These are phyloP conservation scores for Aspergillus biplanus DNA, from an alignment of 495 filamentous ascomycete genomes.

Conservation along the genomic window DNA sequence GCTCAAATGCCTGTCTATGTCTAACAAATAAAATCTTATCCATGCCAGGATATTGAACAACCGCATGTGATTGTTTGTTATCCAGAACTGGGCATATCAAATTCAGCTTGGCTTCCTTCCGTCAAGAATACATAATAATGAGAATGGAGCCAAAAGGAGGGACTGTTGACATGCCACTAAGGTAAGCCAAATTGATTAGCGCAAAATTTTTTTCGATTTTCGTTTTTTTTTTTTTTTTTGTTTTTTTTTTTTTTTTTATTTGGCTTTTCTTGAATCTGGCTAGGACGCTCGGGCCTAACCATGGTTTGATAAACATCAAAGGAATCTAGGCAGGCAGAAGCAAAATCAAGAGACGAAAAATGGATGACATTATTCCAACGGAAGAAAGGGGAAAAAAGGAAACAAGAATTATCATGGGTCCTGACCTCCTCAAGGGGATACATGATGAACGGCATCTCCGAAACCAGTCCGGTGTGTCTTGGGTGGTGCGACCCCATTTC, in stretches of 20 bases:
- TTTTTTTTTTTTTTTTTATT: slow-evolving; percentile 17
- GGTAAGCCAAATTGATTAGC: slow-evolving; percentile 33
- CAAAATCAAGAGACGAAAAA: not conserved
- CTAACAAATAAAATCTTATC: not conserved
- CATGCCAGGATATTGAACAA: not conserved
- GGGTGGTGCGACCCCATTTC: slow-evolving; percentile 25
- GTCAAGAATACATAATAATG: not conserved
- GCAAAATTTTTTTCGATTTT: slow-evolving; percentile 10
- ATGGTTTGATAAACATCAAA: slow-evolving; percentile 18
- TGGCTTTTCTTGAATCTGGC: not conserved
- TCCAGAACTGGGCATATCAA: slow-evolving; percentile 8
- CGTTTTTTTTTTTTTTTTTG: slow-evolving; percentile 11
- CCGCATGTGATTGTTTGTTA: slow-evolving; percentile 17
- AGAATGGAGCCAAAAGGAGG: slow-evolving; percentile 25
- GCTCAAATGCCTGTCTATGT: no score
- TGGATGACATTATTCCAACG: not conserved
- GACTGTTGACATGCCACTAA: slow-evolving; percentile 33
- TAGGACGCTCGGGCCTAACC: slow-evolving; percentile 26
- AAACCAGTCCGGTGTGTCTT: slow-evolving; percentile 18
- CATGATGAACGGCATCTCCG: slow-evolving; percentile 15
- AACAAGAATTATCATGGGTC: not conserved
- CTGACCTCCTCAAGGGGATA: not conserved
- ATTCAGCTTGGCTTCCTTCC: slow-evolving; percentile 10
- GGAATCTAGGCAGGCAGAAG: not conserved
- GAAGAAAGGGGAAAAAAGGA: not conserved